Evolutionary conservation across 2,329 filamentous ascomycete genomes (phyloP), one percentile per base, ranked within the genome.

Genomic region (Neofusicoccum sp.): DNA sequence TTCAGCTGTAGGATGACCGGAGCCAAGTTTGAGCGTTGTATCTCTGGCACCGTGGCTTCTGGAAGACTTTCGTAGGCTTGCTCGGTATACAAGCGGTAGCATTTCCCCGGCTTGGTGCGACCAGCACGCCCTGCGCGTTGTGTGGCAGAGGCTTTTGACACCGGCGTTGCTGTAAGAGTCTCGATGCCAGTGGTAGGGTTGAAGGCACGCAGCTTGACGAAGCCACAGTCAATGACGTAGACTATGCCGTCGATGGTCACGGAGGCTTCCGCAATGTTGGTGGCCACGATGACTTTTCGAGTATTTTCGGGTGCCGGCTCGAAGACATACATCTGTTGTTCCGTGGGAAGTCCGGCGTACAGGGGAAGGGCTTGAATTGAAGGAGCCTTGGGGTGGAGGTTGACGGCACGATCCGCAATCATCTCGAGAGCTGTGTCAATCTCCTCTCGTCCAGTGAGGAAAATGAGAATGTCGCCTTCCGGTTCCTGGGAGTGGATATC

Each of bases 241-340:
- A 92, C 87, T 63, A 98, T 93, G 2, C 91, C 92, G 58, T 95
- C 88, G 60, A 98, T 96, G 14, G 95, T 98, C 44, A 99, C 89
- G 1, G 91, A 96, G 4, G 95, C 93, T 78, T 99, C 95, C 11
- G 95, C 92, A 65, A 98, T 97, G 71, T 98, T 98, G 62, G 95
- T 98, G 3, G 91, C 89, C 65, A 97, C 88, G 36, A 99, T 90
- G 40, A 97, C 89, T 71, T 98, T 98, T 43, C 95, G 85, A 1
- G 88, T 93, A 62, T 93, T 88, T 63, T 90, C 87, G 0, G 90
- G 86, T 1, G 92, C 80, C 58, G 89, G 86, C 68, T 96, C 91
- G 71, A 98, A 98, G 41, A 98, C 89, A 65, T 93, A 93, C 86
- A 96, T 93, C 71, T 98, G 95, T 69, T 97, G 88, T 65, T 97